Base-by-base conservation (phyloP, 2,329 filamentous ascomycete genomes). In the Stagonosporopsis vannaccii region DNA sequence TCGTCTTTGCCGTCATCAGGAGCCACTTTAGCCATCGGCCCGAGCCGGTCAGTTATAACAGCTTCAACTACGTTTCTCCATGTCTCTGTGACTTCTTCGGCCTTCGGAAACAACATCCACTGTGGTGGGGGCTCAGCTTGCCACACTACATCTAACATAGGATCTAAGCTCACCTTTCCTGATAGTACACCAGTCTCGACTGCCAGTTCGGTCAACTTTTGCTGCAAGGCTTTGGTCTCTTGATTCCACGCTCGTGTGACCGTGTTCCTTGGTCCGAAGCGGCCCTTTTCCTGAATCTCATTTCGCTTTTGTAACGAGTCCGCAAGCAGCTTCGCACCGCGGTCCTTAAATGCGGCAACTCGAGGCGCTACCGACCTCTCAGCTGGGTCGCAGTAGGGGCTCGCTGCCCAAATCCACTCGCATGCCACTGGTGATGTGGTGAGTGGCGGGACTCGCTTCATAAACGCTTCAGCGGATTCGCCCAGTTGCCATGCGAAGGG, bases 391-490 rank as follows among this genome's bases (percentile, higher is more conserved):
- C 67, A 63, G 66, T 83, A 83, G 0, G 88, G 89, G 71, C 91
- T 91, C 48, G 82, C 83, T 37, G 90, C 84, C 78, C 84, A 92
- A 43, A 96, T 91, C 89, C 90, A 95, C 0, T 83, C 83, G 2
- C 82, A 80, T 0, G 77, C 63, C 0, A 67, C 67, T 1, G 73
- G 75, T 3, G 76, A 71, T 2, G 79, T 74, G 1, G 83, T 88
- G 3, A 83, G 82, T 0, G 91, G 90, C 0, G 89, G 88, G 0
- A 93, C 79, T 8, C 91, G 86, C 8, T 77, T 57, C 2, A 95
- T 75, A 65, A 96, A 96, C 1, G 83, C 81, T 7, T 84, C 75
- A 1, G 90, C 76, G 0, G 83, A 83, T 69, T 93, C 90, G 1
- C 78, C 78, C 25, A 87, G 79, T 71, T 89, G 88, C 79, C 88